phyloP scores from a whole-genome alignment of 23 red algal genomes.

The Chondrus crispus region DNA sequence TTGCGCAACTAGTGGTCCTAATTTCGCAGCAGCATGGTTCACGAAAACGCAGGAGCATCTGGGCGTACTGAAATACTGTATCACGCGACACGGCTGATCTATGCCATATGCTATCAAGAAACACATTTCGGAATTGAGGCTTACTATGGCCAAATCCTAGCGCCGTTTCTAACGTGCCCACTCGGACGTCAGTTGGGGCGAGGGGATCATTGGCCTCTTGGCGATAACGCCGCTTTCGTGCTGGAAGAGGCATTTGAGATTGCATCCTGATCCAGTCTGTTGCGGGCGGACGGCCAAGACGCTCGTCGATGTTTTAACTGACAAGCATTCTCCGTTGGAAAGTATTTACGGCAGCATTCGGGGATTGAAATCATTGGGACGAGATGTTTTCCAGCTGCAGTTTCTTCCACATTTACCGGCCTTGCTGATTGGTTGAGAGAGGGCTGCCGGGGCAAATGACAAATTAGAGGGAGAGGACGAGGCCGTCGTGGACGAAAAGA shows the following conservation, averaged over 20 bases:
- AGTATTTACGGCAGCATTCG: slow-evolving; percentile 32
- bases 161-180: slow-evolving; percentile 24
- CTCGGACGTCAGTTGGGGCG: slow-evolving; percentile 12
- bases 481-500: neutral
- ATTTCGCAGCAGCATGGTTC: neutral
- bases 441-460: neutral
- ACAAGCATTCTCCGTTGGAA: slow-evolving; percentile 1
- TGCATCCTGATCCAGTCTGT: neutral
- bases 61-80: neutral
- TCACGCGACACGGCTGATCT: neutral
- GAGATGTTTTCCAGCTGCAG: slow-evolving; percentile 23
- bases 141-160: neutral
- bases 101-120: neutral
- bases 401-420: slow-evolving; percentile 37
- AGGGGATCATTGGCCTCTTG: slow-evolving; percentile 18
- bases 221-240: slow-evolving; percentile 11
- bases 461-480: neutral
- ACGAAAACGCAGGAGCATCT: neutral
- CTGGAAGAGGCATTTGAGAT: neutral
- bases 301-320: slow-evolving; percentile 11
- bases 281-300: slow-evolving; percentile 29
- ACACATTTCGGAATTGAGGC: neutral
- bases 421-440: slow-evolving; percentile 5
- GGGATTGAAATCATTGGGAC: slow-evolving; percentile 37
- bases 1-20: no score